Evolutionary conservation across 768 basidiomycete genomes (phyloP), one percentile per base, ranked within the genome.

Genomic region (Naganishia onofrii): DNA sequence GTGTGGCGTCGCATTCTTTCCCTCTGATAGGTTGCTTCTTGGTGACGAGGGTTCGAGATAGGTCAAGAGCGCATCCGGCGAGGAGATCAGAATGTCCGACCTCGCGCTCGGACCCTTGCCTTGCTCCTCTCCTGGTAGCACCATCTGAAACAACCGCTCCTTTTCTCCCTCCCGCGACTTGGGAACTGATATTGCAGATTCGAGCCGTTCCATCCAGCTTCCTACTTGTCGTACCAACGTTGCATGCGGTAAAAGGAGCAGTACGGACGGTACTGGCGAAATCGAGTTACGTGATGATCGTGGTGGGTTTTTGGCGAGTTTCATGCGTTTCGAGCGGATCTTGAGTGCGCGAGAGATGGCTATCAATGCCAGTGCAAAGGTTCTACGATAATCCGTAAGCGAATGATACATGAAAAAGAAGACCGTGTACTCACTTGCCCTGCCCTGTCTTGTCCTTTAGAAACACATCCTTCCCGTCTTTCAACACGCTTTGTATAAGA

Each of bases 391-490:
- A 28, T 2, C 26, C 10, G 31, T 34, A n/a, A 63, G 60, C 38
- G 48, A n/a, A 46, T 4, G 17, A 26, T 21, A 36, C 15, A 31
- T 2, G 23, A 13, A 26, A 36, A 17, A 2, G 8, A 13, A 6
- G 34, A n/a, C 42, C 15, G 6, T 9, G 55, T 21, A 68, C 68
- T 69, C 46, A 69, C 68, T 69, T 69, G 57, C 68, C 68, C 31
- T 21, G 29, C 9, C 68, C 68, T 26, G 68, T 69, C 34, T 46
- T 58, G 44, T 69, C 68, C 31, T 56, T 69, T 21, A 69, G 26
- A 36, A 69, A 69, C 32, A 57, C 55, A 28, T 69, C 68, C 38
- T 44, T 44, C 2, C 34, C 46, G 8, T 60, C 68, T 46, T 31
- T 28, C 34, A 55, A 26, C 3, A 60, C 38, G 15, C 23, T 42